Evolutionary conservation across 371 early-diverging fungal species (phyloP), one percentile per base, ranked within the genome.

Genomic region (Apophysomyces variabilis): DNA sequence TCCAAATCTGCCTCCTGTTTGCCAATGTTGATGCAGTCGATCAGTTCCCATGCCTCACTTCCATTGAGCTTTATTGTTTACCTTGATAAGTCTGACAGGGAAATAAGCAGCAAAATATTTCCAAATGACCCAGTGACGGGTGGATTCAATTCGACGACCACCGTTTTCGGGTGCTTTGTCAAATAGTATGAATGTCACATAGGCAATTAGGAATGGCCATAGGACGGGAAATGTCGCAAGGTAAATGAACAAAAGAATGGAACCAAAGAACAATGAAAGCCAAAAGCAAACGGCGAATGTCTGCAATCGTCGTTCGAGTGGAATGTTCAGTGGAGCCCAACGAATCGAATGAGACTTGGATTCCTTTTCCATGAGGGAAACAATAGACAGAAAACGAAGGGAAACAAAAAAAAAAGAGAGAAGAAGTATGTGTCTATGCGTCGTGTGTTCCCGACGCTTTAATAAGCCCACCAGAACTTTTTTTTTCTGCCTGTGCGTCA

Each of bases 91-190:
- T 7, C 75, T 79, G 57, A 89, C 85, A 7, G 95, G 95, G 65
- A 93, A 96, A 66, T 90, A 96, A 37, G 87, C 89, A 4, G 87
- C 86, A 73, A 93, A 85, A 74, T 90, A 89, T 39, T 66, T 83
- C 95, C 95, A 95, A 32, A 87, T 14, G 2, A 37, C 21, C 66
- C 66, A 69, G 11, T 68, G 66, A 11, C 93, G 84, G 35, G 88
- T 70, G 79, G 84, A 84, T 57, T 86, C 73, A 36, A 82, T 59
- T 13, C 85, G 79, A 37, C 95, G 76, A 18, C 92, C 94, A 35
- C 94, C 94, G 9, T 70, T 74, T 67, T 90, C 89, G 2, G 90
- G 87, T 8, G 88, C 86, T 41, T 76, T 69, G 69, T 90, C 90
- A 65, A 85, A 65, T 7, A 75, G 72, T 8, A 88, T 60, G 70